A percentile compares a stretch with the other conserved stretches of the same genome.
Conservation (phyloP, 257 asterid species). For the Solanum lycopersicoides region DNA sequence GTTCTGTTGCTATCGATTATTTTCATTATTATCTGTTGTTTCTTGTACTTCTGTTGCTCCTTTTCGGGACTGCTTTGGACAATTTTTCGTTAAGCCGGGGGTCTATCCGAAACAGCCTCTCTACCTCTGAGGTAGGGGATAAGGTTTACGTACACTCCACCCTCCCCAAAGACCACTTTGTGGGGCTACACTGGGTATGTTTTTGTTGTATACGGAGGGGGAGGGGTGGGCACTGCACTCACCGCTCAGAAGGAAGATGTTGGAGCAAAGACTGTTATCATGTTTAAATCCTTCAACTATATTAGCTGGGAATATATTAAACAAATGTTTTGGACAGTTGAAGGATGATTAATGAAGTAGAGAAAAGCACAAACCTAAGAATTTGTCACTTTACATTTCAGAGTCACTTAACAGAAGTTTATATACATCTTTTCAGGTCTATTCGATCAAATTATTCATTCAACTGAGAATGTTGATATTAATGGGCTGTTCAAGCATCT, state of each 20-base stretch:
- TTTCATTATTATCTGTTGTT: neutral
- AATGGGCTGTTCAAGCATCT: constrained; percentile 60
- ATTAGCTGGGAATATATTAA: neutral
- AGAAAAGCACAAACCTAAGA: neutral
- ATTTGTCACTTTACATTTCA: neutral
- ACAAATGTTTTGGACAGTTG: neutral
- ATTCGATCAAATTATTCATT: constrained; percentile 92
- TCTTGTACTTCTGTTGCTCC: neutral
- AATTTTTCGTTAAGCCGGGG: neutral
- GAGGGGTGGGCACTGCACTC: neutral
- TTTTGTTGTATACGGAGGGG: neutral
- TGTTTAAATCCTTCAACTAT: neutral
- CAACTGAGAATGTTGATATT: constrained; percentile 78
- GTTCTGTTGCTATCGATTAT: neutral
- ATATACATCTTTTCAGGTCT: constrained; percentile 49
- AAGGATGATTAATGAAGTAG: neutral
- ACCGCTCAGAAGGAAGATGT: neutral
- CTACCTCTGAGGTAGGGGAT: neutral
- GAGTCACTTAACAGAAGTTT: constrained; percentile 2
- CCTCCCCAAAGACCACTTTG: neutral
- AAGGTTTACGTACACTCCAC: neutral
- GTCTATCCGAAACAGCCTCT: neutral
- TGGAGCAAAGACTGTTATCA: neutral
- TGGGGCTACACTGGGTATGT: neutral
- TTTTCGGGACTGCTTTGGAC: neutral